These are phyloP conservation scores for Lecanicillium sp. DNA, from an alignment of 2,329 filamentous ascomycete genomes.

Conservation along the genomic window DNA sequence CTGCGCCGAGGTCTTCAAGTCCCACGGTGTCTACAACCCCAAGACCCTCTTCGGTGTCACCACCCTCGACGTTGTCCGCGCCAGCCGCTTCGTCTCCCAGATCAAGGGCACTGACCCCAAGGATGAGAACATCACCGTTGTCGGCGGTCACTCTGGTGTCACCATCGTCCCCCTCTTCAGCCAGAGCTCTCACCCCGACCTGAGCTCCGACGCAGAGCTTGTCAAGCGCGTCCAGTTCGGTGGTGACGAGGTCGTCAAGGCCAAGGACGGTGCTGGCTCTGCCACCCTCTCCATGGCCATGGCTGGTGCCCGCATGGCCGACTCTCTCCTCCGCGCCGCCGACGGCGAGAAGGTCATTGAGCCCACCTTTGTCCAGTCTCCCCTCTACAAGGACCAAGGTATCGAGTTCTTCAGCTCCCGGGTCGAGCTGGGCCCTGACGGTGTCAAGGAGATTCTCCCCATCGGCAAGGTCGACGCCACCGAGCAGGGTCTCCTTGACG, in stretches of 20 bases:
- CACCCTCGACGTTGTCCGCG: conserved; percentile 97
- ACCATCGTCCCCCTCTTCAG: conserved; percentile 98
- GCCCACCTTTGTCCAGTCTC: conserved; percentile 94
- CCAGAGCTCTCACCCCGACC: conserved; percentile 81
- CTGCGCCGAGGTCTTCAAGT: conserved; percentile 94
- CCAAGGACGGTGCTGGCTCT: conserved; percentile 95
- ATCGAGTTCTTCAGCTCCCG: conserved; percentile 94
- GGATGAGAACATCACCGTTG: conserved; percentile 89
- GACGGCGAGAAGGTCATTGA: conserved; percentile 94
- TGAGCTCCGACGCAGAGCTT: conserved; percentile 71
- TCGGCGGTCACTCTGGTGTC: conserved; percentile 95
- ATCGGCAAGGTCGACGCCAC: conserved; percentile 76
- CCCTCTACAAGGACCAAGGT: conserved; percentile 97
- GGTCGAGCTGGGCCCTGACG: conserved; percentile 93
- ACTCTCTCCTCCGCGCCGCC: conserved; percentile 86
- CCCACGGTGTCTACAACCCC: conserved; percentile 93
- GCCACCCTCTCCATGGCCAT: conserved; percentile 99
- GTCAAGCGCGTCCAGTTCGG: conserved; percentile 97
- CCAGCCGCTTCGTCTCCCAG: conserved; percentile 95
- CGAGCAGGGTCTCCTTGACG: conserved; percentile 88
- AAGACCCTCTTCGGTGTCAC: conserved; percentile 99
- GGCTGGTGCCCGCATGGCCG: conserved; percentile 78
- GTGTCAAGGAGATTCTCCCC: conserved; percentile 88
- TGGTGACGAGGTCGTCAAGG: conserved; percentile 98
- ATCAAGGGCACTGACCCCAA: conserved; percentile 85